These are phyloP conservation scores for Fusarium chuoi DNA, from an alignment of 2,329 filamentous ascomycete species.

Conservation along the genomic window DNA sequence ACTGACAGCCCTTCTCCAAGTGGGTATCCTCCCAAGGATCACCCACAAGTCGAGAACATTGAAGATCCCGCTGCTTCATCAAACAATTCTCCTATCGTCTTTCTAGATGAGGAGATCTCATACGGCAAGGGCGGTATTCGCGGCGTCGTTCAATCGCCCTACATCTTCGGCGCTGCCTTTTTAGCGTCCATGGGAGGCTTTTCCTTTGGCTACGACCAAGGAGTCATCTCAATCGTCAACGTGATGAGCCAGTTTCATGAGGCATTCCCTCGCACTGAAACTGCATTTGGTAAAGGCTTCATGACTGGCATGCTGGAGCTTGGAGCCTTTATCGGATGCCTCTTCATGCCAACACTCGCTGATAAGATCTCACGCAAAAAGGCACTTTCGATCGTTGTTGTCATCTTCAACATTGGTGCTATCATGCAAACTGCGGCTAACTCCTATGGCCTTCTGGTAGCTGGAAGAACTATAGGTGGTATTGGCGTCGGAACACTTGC, in stretches of 20 bases:
- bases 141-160: background rate
- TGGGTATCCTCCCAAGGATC: background rate
- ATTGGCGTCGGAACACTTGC: conserved; percentile 60
- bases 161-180: conserved; percentile 1
- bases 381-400: conserved; percentile 40
- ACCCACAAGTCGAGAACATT: background rate
- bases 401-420: conserved; percentile 41
- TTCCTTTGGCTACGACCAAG: conserved; percentile 42
- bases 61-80: background rate
- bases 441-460: conserved; percentile 18
- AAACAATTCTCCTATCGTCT: background rate
- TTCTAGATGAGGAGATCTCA: background rate
- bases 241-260: conserved; percentile 57
- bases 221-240: conserved; percentile 54
- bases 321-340: conserved; percentile 58
- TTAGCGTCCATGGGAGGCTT: conserved; percentile 9
- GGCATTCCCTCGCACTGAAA: conserved; percentile 42
- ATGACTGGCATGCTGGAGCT: conserved; percentile 58
- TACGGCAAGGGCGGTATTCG: background rate
- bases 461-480: conserved; percentile 48
- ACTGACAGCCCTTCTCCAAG: background rate
- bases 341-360: conserved; percentile 34
- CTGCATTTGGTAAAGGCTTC: conserved; percentile 53
- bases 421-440: conserved; percentile 42
- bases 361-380: conserved; percentile 42